A percentile compares a stretch with the other conserved stretches of the same genome.
phyloP scores from a whole-genome alignment of 108 stramenopile genomes.

The Ochromonas danica region DNA sequence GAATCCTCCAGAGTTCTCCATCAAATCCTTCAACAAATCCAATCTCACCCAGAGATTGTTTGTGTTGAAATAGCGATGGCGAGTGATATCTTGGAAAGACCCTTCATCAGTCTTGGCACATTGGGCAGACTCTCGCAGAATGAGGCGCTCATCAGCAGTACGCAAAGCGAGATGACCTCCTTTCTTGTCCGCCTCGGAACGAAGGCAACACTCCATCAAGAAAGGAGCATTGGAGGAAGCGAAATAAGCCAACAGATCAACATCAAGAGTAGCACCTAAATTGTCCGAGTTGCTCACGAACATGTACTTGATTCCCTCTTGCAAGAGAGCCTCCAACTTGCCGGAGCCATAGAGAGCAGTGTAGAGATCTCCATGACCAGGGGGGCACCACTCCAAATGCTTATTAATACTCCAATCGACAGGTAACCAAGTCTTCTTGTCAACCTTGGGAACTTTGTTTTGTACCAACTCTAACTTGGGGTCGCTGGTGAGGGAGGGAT shows the following conservation, averaged over 20 bases:
- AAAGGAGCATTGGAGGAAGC: constrained; percentile 74
- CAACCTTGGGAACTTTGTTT: constrained; percentile 97
- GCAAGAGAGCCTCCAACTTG: constrained; percentile 80
- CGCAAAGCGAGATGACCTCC: constrained; percentile 95
- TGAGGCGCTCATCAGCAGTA: constrained; percentile 75
- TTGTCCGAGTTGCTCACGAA: constrained; percentile 99
- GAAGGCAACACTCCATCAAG: constrained; percentile 96
- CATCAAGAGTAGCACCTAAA: constrained; percentile 94
- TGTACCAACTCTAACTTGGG: constrained; percentile 97
- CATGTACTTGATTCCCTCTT: constrained; percentile 97
- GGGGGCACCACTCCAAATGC: constrained; percentile 98
- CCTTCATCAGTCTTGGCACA: constrained; percentile 90
- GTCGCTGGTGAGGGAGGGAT: constrained; percentile 76
- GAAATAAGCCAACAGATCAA: constrained; percentile 44
- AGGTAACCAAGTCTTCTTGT: constrained; percentile 68
- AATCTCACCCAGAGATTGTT: constrained; percentile 99
- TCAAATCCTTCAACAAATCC: constrained; percentile 89
- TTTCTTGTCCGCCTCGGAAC: constrained; percentile 98
- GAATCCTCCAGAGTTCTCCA: constrained; percentile 82
- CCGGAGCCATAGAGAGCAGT: constrained; percentile 94
- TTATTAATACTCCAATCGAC: constrained; percentile 65
- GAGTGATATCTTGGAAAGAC: constrained; percentile 88
- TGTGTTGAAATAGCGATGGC: constrained; percentile 97
- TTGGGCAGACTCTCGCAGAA: constrained; percentile 97
- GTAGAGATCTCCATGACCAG: constrained; percentile 99